These are phyloP conservation scores for Tuber brumale DNA, from an alignment of 495 filamentous ascomycete genomes.

Conservation along the genomic window DNA sequence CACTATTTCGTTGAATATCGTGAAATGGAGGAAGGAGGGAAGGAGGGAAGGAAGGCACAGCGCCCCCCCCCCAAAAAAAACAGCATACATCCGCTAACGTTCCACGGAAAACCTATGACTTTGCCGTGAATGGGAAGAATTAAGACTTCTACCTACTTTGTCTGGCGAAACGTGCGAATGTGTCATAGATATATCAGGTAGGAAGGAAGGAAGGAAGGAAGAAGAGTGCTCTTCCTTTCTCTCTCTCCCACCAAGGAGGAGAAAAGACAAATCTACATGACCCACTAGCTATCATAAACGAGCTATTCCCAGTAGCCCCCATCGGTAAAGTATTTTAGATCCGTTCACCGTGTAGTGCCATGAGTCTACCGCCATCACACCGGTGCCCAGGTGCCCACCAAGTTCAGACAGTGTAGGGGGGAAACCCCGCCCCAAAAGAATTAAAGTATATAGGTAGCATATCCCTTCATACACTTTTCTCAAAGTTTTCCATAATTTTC, in stretches of 20 bases:
- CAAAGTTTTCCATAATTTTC: conserved; percentile 11
- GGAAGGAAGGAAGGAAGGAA: background rate
- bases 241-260: background rate
- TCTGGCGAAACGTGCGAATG: too few relatives aligned
- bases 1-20: background rate
- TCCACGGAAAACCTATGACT: background rate
- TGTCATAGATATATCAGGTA: background rate
- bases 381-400: background rate
- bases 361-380: background rate
- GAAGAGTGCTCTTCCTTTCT: background rate
- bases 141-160: too few relatives aligned
- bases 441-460: conserved; percentile 15
- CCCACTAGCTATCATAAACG: background rate
- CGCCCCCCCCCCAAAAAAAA: too few relatives aligned
- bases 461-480: conserved; percentile 13
- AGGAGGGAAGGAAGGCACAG: too few relatives aligned
- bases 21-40: too few relatives aligned
- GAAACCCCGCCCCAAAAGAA: background rate
- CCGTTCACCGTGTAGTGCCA: background rate
- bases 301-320: background rate
- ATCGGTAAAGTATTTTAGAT: background rate
- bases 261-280: background rate
- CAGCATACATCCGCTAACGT: background rate
- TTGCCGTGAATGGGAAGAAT: too few relatives aligned
- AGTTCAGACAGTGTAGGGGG: background rate